Percentiles rank a stretch among this genome's conserved stretches.
These are phyloP conservation scores for Cerrena zonata DNA, from an alignment of 1,284 basidiomycete genomes.

Conservation along the genomic window DNA sequence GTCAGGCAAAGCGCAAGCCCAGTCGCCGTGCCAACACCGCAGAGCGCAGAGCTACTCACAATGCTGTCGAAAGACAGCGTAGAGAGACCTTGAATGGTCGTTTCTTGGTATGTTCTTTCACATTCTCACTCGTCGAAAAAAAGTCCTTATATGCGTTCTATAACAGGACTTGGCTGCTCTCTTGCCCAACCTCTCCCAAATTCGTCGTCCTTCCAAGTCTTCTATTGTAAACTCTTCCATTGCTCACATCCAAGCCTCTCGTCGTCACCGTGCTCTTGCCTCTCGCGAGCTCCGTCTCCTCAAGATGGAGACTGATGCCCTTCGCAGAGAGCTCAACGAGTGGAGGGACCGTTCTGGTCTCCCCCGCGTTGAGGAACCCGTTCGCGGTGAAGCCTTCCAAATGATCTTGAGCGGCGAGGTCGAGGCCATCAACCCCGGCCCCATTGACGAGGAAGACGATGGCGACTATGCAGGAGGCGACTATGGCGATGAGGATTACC, in stretches of 20 bases:
- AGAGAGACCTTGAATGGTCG: conserved; percentile 86
- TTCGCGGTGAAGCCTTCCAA: conserved; percentile 61
- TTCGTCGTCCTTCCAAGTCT: conserved; percentile 88
- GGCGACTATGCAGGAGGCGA: conserved; percentile 37
- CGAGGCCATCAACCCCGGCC: conserved; percentile 50
- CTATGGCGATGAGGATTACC: conserved; percentile 25
- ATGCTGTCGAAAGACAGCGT: conserved; percentile 88
- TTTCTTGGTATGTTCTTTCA: conserved; percentile 57
- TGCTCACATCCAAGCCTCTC: conserved; percentile 75
- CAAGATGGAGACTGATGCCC: conserved; percentile 72
- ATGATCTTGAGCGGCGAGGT: conserved; percentile 65
- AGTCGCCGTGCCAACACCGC: conserved; percentile 85
- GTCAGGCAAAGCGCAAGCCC: conserved; percentile 62
- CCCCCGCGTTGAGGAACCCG: conserved; percentile 63
- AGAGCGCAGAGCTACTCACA: conserved; percentile 88
- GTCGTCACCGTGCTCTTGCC: conserved; percentile 73
- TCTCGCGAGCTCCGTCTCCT: conserved; percentile 71
- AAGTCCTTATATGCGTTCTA: background rate
- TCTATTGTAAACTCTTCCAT: conserved; percentile 91
- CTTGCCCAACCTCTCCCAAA: conserved; percentile 82
- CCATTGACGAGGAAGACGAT: conserved; percentile 50
- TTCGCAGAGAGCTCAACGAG: conserved; percentile 80
- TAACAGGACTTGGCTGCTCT: conserved; percentile 78
- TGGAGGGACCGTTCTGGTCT: conserved; percentile 75
- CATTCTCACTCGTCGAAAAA: background rate